phyloP scores from a whole-genome alignment of 2,329 filamentous ascomycete genomes.

The Thielaviopsis musarum region DNA sequence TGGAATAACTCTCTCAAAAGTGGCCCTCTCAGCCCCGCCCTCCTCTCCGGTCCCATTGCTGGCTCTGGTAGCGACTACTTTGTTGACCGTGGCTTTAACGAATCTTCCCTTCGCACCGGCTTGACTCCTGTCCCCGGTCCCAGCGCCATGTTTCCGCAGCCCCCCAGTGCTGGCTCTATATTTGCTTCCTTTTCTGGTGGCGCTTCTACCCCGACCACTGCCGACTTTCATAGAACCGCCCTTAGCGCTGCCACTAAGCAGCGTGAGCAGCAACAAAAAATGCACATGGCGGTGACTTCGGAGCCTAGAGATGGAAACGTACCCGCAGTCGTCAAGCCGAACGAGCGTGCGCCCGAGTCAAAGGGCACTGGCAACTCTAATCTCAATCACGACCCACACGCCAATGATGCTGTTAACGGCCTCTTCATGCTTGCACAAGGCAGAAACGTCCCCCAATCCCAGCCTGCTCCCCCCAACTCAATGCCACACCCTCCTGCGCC shows the following conservation, averaged over 20 bases:
- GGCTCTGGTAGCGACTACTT: constrained; percentile 81
- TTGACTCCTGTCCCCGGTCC: constrained; percentile 76
- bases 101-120: constrained; percentile 81
- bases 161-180: constrained; percentile 69
- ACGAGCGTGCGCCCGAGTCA: constrained; percentile 39
- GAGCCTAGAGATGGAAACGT: constrained; percentile 5
- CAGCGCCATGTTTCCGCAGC: constrained; percentile 93
- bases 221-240: constrained; percentile 91
- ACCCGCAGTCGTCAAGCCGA: constrained; percentile 15
- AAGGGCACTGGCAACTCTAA: constrained; percentile 1
- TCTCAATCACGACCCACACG: constrained; percentile 57
- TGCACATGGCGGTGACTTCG: constrained; percentile 15
- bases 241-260: constrained; percentile 58
- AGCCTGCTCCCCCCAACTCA: background rate
- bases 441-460: constrained; percentile 35
- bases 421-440: constrained; percentile 68
- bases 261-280: constrained; percentile 25
- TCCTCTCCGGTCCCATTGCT: constrained; percentile 83
- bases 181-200: constrained; percentile 56
- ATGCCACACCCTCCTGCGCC: constrained; percentile 19
- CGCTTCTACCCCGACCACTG: constrained; percentile 71
- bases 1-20: constrained; percentile 59
- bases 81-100: constrained; percentile 79
- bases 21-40: constrained; percentile 87
- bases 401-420: constrained; percentile 90